phyloP scores from a whole-genome alignment of 345 rosid genomes.

The Salix purpurea region DNA sequence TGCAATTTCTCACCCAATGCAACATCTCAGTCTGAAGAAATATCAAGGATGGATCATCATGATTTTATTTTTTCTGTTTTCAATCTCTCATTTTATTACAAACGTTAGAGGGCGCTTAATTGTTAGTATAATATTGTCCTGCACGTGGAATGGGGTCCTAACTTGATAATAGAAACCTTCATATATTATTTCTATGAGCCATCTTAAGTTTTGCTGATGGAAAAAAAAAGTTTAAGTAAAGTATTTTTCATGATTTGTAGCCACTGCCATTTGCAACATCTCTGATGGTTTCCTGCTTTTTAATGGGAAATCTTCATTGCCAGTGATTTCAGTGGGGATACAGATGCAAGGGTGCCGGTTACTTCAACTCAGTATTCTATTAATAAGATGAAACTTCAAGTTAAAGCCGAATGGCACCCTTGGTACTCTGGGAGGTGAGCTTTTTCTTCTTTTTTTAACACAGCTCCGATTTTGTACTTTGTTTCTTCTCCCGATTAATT shows the following conservation, averaged over 20 bases:
- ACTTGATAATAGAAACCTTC: too few species aligned
- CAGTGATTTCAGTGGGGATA: constrained; percentile 61
- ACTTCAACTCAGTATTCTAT: constrained; percentile 75
- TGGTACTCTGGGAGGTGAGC: constrained; percentile 66
- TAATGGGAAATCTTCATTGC: not conserved
- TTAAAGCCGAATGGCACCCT: constrained; percentile 69
- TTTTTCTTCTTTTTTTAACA: not conserved
- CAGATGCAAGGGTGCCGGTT: constrained; percentile 77
- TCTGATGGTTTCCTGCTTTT: not conserved
- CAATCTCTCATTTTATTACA: too few species aligned
- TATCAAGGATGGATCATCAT: too few species aligned
- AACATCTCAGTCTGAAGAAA: constrained; percentile 16
- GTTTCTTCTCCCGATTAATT: not conserved
- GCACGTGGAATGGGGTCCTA: too few species aligned
- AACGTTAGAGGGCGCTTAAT: too few species aligned
- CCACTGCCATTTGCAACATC: not conserved
- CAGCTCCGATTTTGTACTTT: not conserved
- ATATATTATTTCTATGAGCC: not conserved
- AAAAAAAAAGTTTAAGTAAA: not conserved
- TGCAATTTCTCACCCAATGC: constrained; percentile 52
- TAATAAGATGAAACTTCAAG: constrained; percentile 45
- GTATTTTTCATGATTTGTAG: not conserved
- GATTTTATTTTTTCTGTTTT: too few species aligned
- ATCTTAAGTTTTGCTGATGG: not conserved
- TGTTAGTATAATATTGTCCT: too few species aligned